phyloP scores from a whole-genome alignment of 2,329 filamentous ascomycete species.

The Fusarium torreyae region DNA sequence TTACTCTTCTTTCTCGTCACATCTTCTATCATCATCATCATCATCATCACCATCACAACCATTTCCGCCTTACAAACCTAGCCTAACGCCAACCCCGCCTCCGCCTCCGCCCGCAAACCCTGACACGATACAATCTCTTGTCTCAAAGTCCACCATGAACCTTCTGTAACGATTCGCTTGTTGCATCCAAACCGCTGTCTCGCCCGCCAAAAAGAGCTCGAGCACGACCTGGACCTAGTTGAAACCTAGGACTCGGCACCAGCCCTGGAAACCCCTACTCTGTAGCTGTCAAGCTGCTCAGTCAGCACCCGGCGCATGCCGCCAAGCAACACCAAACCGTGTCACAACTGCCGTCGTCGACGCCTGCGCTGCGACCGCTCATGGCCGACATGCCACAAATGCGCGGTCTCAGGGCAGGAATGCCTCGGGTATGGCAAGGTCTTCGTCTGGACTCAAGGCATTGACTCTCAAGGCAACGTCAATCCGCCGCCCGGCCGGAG shows the following conservation, averaged over 20 bases:
- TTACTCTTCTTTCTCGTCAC: slow-evolving; percentile 28
- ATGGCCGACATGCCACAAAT: slow-evolving; percentile 72
- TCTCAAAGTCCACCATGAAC: slow-evolving; percentile 42
- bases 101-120: neutral
- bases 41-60: slow-evolving; percentile 15
- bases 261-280: slow-evolving; percentile 12
- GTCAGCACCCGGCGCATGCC: slow-evolving; percentile 53
- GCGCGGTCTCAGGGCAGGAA: slow-evolving; percentile 66
- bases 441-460: slow-evolving; percentile 71
- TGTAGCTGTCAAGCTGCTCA: slow-evolving; percentile 43
- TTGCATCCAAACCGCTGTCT: slow-evolving; percentile 41
- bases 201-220: slow-evolving; percentile 38
- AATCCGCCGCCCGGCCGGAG: slow-evolving; percentile 51
- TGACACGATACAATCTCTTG: slow-evolving; percentile 23
- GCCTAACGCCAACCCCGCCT: slow-evolving; percentile 17
- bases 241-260: slow-evolving; percentile 28
- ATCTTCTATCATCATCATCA: slow-evolving; percentile 28
- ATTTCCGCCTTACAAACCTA: neutral
- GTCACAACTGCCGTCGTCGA: slow-evolving; percentile 74
- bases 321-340: slow-evolving; percentile 61
- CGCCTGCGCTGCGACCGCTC: slow-evolving; percentile 75
- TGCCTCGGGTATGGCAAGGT: slow-evolving; percentile 75
- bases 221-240: slow-evolving; percentile 40
- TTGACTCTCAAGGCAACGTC: slow-evolving; percentile 65
- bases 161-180: slow-evolving; percentile 41